phyloP scores from a whole-genome alignment of 2,329 filamentous ascomycete genomes.

The Graphiopsis chlorocephala region DNA sequence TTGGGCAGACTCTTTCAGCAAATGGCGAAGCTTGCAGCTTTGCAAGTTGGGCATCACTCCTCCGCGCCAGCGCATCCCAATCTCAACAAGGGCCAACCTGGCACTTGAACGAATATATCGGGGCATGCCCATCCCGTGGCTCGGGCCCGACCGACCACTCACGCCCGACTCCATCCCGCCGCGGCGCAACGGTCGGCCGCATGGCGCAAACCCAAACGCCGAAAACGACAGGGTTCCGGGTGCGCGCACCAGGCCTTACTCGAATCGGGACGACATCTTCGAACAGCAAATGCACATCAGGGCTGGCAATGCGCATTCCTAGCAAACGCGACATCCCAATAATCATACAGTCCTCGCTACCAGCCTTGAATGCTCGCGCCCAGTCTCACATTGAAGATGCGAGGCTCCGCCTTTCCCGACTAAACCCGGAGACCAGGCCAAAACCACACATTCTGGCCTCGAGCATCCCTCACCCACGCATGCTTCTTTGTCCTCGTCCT shows the following conservation, averaged over 20 bases:
- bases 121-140: constrained; percentile 1
- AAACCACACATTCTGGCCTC: neutral
- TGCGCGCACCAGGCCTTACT: neutral
- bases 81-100: neutral
- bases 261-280: constrained; percentile 3
- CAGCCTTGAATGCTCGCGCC: neutral
- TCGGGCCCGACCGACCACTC: constrained; percentile 14
- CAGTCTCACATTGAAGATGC: neutral
- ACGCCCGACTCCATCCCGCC: constrained; percentile 11
- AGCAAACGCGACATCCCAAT: neutral
- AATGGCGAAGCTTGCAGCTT: constrained; percentile 5
- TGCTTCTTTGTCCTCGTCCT: neutral
- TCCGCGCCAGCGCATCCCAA: constrained; percentile 1
- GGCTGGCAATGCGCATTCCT: neutral
- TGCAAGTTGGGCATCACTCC: constrained; percentile 9
- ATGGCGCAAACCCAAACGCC: constrained; percentile 27
- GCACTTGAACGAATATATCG: neutral
- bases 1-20: neutral
- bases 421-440: neutral
- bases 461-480: neutral
- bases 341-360: constrained; percentile 2
- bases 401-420: neutral
- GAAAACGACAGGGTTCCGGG: neutral
- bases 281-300: neutral
- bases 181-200: constrained; percentile 20